Base-by-base conservation (phyloP, 495 filamentous ascomycete species). In the Aspergillus baeticus region DNA sequence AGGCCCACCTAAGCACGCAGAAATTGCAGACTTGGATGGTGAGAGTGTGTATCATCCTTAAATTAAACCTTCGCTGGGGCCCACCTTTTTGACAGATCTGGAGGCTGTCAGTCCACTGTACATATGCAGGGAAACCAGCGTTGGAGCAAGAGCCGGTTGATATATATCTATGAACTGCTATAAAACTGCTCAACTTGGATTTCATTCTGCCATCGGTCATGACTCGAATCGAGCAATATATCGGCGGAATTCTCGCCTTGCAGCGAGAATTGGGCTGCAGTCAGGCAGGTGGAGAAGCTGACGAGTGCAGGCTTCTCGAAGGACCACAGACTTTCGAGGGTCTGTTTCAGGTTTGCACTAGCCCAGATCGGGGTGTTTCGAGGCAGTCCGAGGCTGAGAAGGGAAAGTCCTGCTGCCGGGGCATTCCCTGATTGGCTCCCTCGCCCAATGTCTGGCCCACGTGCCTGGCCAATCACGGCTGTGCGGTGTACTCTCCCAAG, bases 1-100 rank as follows among this genome's bases (percentile, higher is more conserved):
- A 72, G 72, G 44, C 33, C 23, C 55, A 54, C 47, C 58, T 66
- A 72, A 65, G 43, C 26, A 59, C 54, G 61, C 68, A 45, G 61
- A 63, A 43, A 43, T 43, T 43, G 39, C 39, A 43, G 39, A 45
- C 26, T 29, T 29, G 26, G 26, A 29, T 29, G 5, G 26, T 23
- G 8, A 18, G 20, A 31, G 18, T 2, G 14, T 45, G 22, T 72
- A 66, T 61, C 64, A 72, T 72, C 73, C 73, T 73, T 76, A 73
- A n/a, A 76, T 76, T 47, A 74, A 74, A 76, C 73, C 70, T 73
- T 74, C 60, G 26, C 20, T 10, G 17, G 41, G 69, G 61, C 62
- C 71, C 71, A 74, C 67, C 49, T 33, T 58, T 60, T 29, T 54
- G 48, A 50, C 59, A 61, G 61, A 51, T 63, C 57, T 55, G 33